Base-by-base conservation (phyloP, 2,329 filamentous ascomycete genomes). In the Monilinia aucupariae region DNA sequence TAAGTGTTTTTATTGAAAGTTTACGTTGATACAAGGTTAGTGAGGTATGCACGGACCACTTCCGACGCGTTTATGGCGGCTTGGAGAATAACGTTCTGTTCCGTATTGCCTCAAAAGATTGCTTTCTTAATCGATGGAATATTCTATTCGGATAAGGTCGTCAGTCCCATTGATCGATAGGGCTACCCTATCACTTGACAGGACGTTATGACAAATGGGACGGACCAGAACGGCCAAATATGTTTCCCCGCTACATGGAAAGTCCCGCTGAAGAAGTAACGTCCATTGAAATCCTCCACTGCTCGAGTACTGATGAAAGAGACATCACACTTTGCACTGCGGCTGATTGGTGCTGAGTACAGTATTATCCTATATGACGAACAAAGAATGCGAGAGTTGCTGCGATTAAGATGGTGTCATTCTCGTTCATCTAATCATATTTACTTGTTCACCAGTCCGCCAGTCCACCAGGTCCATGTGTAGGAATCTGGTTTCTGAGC, bases 191-290 rank as follows among this genome's bases (percentile, higher is more conserved):
- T n/a, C n/a, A n/a, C n/a, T n/a, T n/a, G n/a, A n/a, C n/a, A n/a
- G n/a, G n/a, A n/a, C n/a, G n/a, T n/a, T n/a, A n/a, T n/a, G n/a
- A n/a, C n/a, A n/a, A n/a, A n/a, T n/a, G n/a, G n/a, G n/a, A n/a
- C n/a, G n/a, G n/a, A n/a, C n/a, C n/a, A n/a, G 27, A 25, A 43
- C n/a, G 27, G 43, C 53, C 25, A 30, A 27, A 25, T 20, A 47
- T 47, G 27, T 27, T 56, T 56, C 41, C 54, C 54, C 54, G 54
- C 54, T 47, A 20, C 41, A 56, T 56, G 41, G 41, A 25, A 48
- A 47, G 4, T 34, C 32, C n/a, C 27, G 25, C 32, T 47, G 41
- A 56, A 47, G 41, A 56, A 56, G 10, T 15, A 34, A 17, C 39
- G 27, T 47, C 30, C 0, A 47, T 4, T 34, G n/a, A 17, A 32